These are phyloP conservation scores for Eleusine indica DNA, from an alignment of 176 grass and related monocot species.

Conservation along the genomic window DNA sequence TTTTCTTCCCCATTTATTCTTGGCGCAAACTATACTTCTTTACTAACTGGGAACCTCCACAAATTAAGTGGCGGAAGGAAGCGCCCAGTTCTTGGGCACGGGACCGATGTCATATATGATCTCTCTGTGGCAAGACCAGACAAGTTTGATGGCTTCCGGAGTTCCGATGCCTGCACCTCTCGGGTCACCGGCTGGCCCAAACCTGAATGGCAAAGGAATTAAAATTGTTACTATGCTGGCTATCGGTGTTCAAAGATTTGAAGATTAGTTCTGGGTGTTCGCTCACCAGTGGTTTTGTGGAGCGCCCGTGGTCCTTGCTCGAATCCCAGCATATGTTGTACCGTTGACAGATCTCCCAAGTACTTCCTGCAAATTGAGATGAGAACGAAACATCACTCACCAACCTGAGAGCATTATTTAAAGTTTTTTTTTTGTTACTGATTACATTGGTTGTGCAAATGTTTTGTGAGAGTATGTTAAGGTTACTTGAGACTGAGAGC, in stretches of 20 bases:
- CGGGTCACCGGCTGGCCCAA: conserved; percentile 92
- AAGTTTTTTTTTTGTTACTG: background rate
- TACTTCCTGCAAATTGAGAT: conserved; percentile 62
- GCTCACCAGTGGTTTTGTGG: conserved; percentile 97
- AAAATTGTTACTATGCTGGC: background rate
- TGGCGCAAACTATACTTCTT: background rate
- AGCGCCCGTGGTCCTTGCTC: conserved; percentile 96
- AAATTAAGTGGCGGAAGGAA: conserved; percentile 64
- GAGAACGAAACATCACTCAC: background rate
- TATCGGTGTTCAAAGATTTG: background rate
- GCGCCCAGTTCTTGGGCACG: conserved; percentile 58
- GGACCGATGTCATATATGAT: conserved; percentile 85
- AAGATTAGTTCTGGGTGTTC: background rate
- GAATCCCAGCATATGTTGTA: conserved; percentile 90
- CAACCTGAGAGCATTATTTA: background rate
- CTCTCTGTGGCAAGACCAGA: conserved; percentile 99
- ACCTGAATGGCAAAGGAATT: conserved; percentile 47
- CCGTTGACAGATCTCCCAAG: conserved; percentile 90
- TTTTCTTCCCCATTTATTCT: conserved; percentile 32
- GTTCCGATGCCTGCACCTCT: conserved; percentile 94
- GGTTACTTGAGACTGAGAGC: background rate
- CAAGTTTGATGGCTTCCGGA: conserved; percentile 91
- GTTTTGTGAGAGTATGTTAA: background rate
- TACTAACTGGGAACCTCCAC: background rate
- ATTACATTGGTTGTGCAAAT: background rate